A percentile compares a stretch with the other conserved stretches of the same genome.
phyloP scores from a whole-genome alignment of 2,329 filamentous ascomycete species.

The Colletotrichum higginsianum region DNA sequence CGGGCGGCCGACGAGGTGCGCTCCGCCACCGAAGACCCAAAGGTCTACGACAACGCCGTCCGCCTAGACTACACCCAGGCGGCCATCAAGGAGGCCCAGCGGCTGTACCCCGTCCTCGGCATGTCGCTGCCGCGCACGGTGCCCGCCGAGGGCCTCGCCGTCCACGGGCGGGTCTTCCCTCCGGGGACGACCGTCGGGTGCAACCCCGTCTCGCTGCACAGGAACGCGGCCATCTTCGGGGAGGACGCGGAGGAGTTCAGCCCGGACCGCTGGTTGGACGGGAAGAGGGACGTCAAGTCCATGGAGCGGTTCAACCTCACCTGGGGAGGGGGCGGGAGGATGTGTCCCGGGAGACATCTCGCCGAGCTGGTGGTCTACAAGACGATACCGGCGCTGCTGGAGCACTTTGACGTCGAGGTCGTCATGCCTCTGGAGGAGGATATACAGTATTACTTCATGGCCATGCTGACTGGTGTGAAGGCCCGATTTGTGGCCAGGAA shows the following conservation, averaged over 20 bases:
- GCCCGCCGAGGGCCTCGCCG: slow-evolving; percentile 52
- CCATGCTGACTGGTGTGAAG: slow-evolving; percentile 64
- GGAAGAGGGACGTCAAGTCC: slow-evolving; percentile 46
- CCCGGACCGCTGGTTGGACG: slow-evolving; percentile 64
- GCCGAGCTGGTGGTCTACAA: slow-evolving; percentile 66
- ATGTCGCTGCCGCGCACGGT: slow-evolving; percentile 66
- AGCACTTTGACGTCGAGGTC: slow-evolving; percentile 61
- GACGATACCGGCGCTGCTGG: slow-evolving; percentile 57
- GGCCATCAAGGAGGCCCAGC: slow-evolving; percentile 66
- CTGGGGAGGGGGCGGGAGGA: slow-evolving; percentile 67
- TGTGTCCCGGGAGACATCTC: slow-evolving; percentile 65
- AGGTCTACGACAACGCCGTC: slow-evolving; percentile 46
- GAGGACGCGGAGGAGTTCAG: slow-evolving; percentile 58
- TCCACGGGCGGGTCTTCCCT: slow-evolving; percentile 60
- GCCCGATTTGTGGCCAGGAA: slow-evolving; percentile 53
- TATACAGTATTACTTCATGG: slow-evolving; percentile 65
- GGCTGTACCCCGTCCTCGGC: slow-evolving; percentile 65
- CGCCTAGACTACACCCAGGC: slow-evolving; percentile 58
- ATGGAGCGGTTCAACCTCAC: slow-evolving; percentile 66
- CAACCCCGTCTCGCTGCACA: slow-evolving; percentile 65
- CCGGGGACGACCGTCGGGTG: slow-evolving; percentile 65
- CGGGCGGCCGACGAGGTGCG: slow-evolving; percentile 52
- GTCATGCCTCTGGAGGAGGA: slow-evolving; percentile 56
- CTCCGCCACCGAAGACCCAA: slow-evolving; percentile 1
- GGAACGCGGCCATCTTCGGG: slow-evolving; percentile 65